Evolutionary conservation across 495 filamentous ascomycete genomes (phyloP).

Genomic region (Evansstolkia leycettana): DNA sequence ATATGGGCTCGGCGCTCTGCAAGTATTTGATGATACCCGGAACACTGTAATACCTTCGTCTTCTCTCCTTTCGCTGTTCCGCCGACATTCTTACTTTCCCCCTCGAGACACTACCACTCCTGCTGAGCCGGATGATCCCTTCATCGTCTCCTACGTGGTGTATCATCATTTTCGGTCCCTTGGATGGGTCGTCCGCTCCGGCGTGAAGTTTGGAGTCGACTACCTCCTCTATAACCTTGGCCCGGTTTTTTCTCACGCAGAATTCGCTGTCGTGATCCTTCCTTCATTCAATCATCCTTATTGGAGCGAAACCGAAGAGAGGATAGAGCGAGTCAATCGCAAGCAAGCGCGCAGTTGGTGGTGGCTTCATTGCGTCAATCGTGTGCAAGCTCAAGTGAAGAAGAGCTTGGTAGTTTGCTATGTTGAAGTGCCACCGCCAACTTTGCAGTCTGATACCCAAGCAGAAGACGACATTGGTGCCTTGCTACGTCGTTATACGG

Average conservation of each 20-base stretch:
- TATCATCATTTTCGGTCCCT: slow-evolving; percentile 97
- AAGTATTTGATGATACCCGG: slow-evolving; percentile 45
- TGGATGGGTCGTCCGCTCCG: slow-evolving; percentile 89
- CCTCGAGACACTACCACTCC: slow-evolving; percentile 21
- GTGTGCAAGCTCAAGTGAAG: slow-evolving; percentile 77
- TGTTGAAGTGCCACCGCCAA: slow-evolving; percentile 78
- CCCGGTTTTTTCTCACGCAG: slow-evolving; percentile 85
- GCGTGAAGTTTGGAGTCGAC: slow-evolving; percentile 91
- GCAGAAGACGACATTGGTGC: slow-evolving; percentile 39
- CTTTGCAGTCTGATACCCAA: slow-evolving; percentile 1
- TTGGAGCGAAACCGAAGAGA: slow-evolving; percentile 49
- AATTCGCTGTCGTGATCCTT: slow-evolving; percentile 76
- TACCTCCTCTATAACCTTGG: slow-evolving; percentile 92
- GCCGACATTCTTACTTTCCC: slow-evolving; percentile 59
- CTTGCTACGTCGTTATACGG: slow-evolving; percentile 57
- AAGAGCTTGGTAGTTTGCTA: slow-evolving; percentile 83
- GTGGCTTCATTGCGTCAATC: slow-evolving; percentile 85
- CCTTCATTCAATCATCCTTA: slow-evolving; percentile 68
- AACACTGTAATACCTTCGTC: slow-evolving; percentile 23
- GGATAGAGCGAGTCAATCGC: slow-evolving; percentile 30
- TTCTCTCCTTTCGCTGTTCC: slow-evolving; percentile 50
- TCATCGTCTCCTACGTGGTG: slow-evolving; percentile 72
- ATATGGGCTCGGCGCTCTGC: slow-evolving; percentile 70
- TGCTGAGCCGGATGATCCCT: slow-evolving; percentile 61
- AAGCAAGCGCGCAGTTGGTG: slow-evolving; percentile 59